These are phyloP conservation scores for Penicillium sp. DNA, from an alignment of 2,329 filamentous ascomycete species.

Conservation along the genomic window DNA sequence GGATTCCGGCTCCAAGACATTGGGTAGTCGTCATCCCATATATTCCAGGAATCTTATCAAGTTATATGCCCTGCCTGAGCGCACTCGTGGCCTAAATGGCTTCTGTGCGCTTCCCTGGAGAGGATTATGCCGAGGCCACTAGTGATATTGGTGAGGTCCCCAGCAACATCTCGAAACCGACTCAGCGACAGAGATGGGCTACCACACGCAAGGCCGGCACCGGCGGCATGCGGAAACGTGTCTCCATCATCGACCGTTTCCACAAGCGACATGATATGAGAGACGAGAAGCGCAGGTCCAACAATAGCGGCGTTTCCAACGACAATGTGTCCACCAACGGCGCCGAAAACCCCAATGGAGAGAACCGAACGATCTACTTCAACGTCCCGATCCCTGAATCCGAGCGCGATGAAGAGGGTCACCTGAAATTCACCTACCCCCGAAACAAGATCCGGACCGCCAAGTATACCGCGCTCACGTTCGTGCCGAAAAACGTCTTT, in stretches of 20 bases:
- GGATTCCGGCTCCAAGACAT: conserved; percentile 23
- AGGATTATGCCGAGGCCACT: conserved; percentile 27
- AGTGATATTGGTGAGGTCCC: conserved; percentile 28
- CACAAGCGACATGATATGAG: conserved; percentile 61
- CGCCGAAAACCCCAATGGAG: conserved; percentile 44
- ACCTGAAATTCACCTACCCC: conserved; percentile 67
- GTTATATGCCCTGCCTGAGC: conserved; percentile 31
- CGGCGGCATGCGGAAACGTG: conserved; percentile 74
- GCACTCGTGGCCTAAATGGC: conserved; percentile 37
- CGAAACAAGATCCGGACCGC: conserved; percentile 97
- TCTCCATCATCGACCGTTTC: conserved; percentile 75
- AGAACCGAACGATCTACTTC: conserved; percentile 63
- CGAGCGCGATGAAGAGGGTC: conserved; percentile 77
- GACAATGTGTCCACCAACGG: conserved; percentile 22
- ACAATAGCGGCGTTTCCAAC: conserved; percentile 37
- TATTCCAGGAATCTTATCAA: conserved; percentile 12
- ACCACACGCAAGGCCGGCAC: conserved; percentile 81
- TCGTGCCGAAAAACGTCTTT: conserved; percentile 94
- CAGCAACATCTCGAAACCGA: conserved; percentile 59
- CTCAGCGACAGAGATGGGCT: conserved; percentile 88
- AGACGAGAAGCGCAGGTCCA: conserved; percentile 67
- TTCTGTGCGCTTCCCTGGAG: conserved; percentile 37
- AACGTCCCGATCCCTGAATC: conserved; percentile 76
- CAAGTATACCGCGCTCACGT: conserved; percentile 94
- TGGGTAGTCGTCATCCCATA: conserved; percentile 28